Conservation (phyloP, 2,329 filamentous ascomycete genomes). For the Raffaelea ambrosiae region DNA sequence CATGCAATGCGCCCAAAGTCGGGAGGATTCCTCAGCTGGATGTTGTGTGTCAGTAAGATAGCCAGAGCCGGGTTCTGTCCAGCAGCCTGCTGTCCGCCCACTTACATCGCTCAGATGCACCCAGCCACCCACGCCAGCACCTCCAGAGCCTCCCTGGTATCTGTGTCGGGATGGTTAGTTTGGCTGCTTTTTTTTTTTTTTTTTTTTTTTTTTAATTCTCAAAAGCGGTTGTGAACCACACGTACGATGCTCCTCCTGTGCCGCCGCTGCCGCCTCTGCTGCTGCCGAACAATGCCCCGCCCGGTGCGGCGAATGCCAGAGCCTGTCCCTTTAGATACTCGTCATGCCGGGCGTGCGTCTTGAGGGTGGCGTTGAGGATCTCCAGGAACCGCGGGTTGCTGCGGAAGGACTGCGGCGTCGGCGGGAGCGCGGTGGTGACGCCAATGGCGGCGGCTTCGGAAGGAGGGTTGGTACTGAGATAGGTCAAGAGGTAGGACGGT, state of each 20-base stretch:
- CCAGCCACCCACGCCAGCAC: constrained; percentile 51
- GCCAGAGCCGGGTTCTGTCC: too few relatives aligned
- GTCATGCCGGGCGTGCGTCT: constrained; percentile 18
- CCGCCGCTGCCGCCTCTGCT: constrained; percentile 41
- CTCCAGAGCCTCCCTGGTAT: constrained; percentile 51
- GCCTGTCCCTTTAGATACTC: constrained; percentile 35
- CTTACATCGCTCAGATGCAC: constrained; percentile 54
- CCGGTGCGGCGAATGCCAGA: constrained; percentile 49
- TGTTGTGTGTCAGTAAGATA: not conserved
- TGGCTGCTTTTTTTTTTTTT: too few relatives aligned
- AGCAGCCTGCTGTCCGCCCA: too few relatives aligned
- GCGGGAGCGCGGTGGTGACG: constrained; percentile 48
- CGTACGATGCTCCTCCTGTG: constrained; percentile 23
- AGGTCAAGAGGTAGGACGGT: constrained; percentile 45
- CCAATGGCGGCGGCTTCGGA: constrained; percentile 48
- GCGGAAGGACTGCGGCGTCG: constrained; percentile 50
- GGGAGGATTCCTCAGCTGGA: constrained; percentile 47
- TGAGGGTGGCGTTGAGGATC: constrained; percentile 23
- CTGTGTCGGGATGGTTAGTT: too few relatives aligned
- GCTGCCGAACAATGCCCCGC: constrained; percentile 39
- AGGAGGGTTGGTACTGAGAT: constrained; percentile 50
- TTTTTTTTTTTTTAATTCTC: not conserved
- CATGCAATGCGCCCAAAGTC: constrained; percentile 61
- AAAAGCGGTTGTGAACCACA: not conserved
- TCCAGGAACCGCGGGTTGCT: constrained; percentile 51